Evolutionary conservation across 371 early-diverging fungal genomes (phyloP), one percentile per base, ranked within the genome.

Genomic region (Mucor plumbeus): DNA sequence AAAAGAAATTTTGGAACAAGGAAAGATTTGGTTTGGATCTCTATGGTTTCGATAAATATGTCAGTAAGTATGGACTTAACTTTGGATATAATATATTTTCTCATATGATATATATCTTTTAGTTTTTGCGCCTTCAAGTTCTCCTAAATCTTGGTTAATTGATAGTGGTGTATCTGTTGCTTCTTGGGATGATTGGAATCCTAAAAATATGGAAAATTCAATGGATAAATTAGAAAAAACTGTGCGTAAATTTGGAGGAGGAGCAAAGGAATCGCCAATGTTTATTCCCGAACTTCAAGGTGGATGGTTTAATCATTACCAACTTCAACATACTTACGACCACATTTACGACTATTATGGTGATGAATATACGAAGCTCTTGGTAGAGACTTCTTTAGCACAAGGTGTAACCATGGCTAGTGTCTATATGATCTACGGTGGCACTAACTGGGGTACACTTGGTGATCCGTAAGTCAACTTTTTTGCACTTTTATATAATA

Each of bases 281-380:
- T 87, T 93, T 64, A 91, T 92, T 59, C 91, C 92, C 10, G 94
- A 93, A 73, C 81, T 92, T 9, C 94, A 93, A 74, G 94, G 92
- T 17, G 94, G 94, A 0, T 91, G 92, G 92, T 91, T 91, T 69
- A 92, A 90, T 64, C 91, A 90, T 67, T 91, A 91, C 59, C 84
- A 83, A 40, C 77, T 89, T 59, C 70, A 78, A 33, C 85, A 88
- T 60, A 88, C 89, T 0, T 93, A 88, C 73, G 94, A 93, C 63
- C 81, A 83, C 41, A 88, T 91, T 40, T 86, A 82, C 68, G 79
- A 88, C 53, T 93, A 77, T 67, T 93, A 88, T 64, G 94, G 94
- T 1, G 88, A 88, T 59, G 75, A 86, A 19, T 92, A 90, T 67
- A 93, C 94, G 7, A 81, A 84, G 7, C 62, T 87, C 8, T 56